phyloP scores from a whole-genome alignment of 768 basidiomycete species.

The Russula sp. region DNA sequence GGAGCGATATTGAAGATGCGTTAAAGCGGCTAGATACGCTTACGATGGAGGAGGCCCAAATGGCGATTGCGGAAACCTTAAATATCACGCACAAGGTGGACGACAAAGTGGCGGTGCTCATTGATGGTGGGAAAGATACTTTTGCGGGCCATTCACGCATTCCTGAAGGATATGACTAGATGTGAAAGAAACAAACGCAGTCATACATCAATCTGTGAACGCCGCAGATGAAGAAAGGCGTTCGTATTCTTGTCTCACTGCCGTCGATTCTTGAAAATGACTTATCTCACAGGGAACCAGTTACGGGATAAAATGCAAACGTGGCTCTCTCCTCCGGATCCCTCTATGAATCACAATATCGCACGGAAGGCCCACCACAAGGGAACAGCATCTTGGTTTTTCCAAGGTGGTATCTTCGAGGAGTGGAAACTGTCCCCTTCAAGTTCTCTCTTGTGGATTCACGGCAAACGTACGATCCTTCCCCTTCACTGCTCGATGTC shows the following conservation, averaged over 20 bases:
- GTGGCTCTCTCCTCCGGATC: constrained; percentile 15
- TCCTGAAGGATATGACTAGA: background rate
- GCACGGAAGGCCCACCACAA: background rate
- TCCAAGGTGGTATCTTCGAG: background rate
- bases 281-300: background rate
- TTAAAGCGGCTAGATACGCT: background rate
- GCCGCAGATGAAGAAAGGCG: no score
- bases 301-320: background rate
- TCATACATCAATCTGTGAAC: no score
- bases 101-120: background rate
- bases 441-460: constrained; percentile 1
- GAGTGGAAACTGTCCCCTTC: constrained; percentile 4
- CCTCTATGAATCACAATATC: background rate
- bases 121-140: background rate
- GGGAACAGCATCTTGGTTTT: constrained; percentile 7
- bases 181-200: no score
- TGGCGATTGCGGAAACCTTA: background rate
- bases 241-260: background rate
- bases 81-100: background rate
- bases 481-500: background rate
- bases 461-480: constrained; percentile 3
- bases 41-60: constrained; percentile 1
- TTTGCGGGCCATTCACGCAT: background rate
- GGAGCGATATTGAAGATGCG: constrained; percentile 3
- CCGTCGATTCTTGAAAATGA: background rate